A percentile compares a stretch with the other conserved stretches of the same genome.
Conservation (phyloP, 495 filamentous ascomycete genomes). For the Clohesyomyces aquaticus region DNA sequence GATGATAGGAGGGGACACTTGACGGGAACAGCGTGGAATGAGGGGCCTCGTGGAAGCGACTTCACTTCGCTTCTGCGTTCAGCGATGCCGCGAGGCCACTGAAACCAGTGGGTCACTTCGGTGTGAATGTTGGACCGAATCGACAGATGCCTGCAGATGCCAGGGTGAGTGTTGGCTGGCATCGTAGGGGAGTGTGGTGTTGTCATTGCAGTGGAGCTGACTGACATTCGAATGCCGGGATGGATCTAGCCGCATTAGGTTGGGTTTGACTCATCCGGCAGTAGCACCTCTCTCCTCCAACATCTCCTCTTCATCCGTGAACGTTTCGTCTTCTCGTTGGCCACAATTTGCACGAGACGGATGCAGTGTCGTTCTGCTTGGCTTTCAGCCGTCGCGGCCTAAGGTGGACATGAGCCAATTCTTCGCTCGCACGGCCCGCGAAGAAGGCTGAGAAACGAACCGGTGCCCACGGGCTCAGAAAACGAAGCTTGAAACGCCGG, state of each 20-base stretch:
- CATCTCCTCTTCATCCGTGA: background rate
- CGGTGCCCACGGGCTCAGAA: background rate
- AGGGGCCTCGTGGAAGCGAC: too few species aligned
- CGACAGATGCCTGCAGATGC: too few species aligned
- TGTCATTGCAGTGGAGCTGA: too few species aligned
- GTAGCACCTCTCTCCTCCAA: background rate
- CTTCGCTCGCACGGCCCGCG: background rate
- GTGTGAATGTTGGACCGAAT: too few species aligned
- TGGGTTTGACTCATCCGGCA: background rate
- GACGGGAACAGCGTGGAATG: too few species aligned
- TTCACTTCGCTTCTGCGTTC: too few species aligned
- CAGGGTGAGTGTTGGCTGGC: too few species aligned
- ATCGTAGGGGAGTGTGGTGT: too few species aligned
- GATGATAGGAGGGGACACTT: too few species aligned
- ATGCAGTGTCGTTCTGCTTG: conserved; percentile 11
- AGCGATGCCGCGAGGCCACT: too few species aligned
- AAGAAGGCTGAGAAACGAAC: conserved; percentile 2
- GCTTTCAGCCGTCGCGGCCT: conserved; percentile 6
- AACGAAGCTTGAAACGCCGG: conserved; percentile 1
- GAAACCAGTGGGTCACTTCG: too few species aligned
- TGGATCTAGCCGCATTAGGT: background rate
- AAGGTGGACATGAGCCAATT: background rate
- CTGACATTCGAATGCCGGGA: too few species aligned
- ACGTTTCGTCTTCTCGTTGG: background rate
- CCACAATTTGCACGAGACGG: background rate